Evolutionary conservation across 78 protist genomes (phyloP), one percentile per base, ranked within the genome.

Genomic region (Pelomyxa schiedti): DNA sequence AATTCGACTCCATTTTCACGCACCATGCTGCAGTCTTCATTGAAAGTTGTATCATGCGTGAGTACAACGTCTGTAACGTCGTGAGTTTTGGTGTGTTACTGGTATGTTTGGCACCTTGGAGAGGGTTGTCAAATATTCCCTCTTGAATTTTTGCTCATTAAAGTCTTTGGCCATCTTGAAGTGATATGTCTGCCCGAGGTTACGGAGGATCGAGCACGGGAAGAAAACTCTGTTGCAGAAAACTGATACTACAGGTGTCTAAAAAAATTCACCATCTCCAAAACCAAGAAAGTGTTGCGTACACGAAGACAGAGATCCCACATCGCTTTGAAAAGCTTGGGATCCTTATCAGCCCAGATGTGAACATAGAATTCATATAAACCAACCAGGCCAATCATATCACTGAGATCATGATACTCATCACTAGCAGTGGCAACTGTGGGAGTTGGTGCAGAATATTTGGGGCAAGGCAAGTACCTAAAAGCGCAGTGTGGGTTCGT

Each of bases 391-490:
- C 81, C 86, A 29, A 80, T 77, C 42, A 79, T 83, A 39, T 42
- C n/a, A 35, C 66, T 66, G 79, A 30, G 70, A 83, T 88, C 37
- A 83, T 69, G 88, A 88, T 88, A 43, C 89, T 80, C 28, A 24
- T 43, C 39, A 47, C 58, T 24, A 47, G 58, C 58, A 24, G 63
- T 52, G 63, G 24, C 36, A 52, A 52, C 24, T n/a, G 36, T 52
- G 24, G 36, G 63, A 52, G 36, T 52, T n/a, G 36, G 24, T 52
- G 36, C 24, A 52, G 24, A 52, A 52, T n/a, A 24, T 24, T 52
- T n/a, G n/a, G n/a, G n/a, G n/a, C n/a, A n/a, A 47, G 22, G 63
- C 35, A 47, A 47, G 22, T 24, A 47, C 22, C 22, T 24, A 47
- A 47, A 47, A 47, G n/a, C n/a, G n/a, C n/a, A n/a, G n/a, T n/a